These are phyloP conservation scores for Ceratopteris richardii DNA, from an alignment of 75 land plant species.

Conservation along the genomic window DNA sequence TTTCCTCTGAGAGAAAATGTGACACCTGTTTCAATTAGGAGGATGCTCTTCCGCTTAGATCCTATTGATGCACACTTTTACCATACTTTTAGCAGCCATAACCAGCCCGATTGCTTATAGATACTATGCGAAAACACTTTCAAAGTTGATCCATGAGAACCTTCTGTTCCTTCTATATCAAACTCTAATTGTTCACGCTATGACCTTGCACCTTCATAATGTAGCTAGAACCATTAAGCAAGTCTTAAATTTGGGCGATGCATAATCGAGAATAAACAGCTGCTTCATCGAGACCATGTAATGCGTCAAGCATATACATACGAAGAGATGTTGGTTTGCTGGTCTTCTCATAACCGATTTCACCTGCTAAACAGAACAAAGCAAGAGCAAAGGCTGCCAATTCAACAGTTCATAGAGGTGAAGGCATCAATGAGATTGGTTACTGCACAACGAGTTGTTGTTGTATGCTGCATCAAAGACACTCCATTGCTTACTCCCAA, in stretches of 20 bases:
- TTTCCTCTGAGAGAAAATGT: too few relatives aligned
- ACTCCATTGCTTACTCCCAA: constrained; percentile 78
- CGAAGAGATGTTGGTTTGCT: constrained; percentile 87
- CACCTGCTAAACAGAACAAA: constrained; percentile 74
- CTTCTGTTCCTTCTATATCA: too few relatives aligned
- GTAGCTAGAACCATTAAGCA: too few relatives aligned
- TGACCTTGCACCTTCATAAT: too few relatives aligned
- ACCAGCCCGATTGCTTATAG: too few relatives aligned
- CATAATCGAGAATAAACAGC: constrained; percentile 36
- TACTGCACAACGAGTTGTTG: constrained; percentile 91
- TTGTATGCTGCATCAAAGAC: constrained; percentile 73
- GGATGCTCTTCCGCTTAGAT: too few relatives aligned
- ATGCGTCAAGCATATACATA: constrained; percentile 68
- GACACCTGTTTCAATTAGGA: too few relatives aligned
- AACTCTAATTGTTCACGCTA: too few relatives aligned
- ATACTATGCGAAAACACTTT: too few relatives aligned
- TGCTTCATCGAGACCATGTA: constrained; percentile 57
- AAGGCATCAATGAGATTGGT: constrained; percentile 89
- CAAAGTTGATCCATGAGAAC: too few relatives aligned
- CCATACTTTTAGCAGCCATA: too few relatives aligned
- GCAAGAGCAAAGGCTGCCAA: constrained; percentile 74
- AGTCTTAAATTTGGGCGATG: constrained; percentile 28
- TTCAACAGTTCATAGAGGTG: constrained; percentile 60
- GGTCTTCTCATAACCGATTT: constrained; percentile 63
- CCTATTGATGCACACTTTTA: too few relatives aligned